Conservation (phyloP, 108 stramenopile genomes). For the Poteriospumella lacustris region DNA sequence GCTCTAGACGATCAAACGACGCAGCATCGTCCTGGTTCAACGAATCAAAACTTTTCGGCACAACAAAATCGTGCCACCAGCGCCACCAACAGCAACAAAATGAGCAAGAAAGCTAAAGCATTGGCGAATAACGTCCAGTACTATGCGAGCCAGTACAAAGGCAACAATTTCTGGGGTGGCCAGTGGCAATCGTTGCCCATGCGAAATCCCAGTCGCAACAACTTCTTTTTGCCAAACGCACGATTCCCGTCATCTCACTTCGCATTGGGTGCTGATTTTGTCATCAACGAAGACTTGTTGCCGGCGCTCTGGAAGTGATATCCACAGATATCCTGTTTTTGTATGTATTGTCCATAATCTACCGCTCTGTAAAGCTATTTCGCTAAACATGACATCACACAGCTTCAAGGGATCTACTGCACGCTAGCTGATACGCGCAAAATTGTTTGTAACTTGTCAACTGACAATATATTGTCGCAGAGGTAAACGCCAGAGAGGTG, state of each 20-base stretch:
- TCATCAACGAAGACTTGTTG: neutral
- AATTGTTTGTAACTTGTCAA: too few species aligned
- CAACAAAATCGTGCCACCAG: neutral
- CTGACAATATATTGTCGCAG: too few species aligned
- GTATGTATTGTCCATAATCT: too few species aligned
- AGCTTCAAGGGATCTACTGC: too few species aligned
- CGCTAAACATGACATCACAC: too few species aligned
- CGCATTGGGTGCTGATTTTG: neutral
- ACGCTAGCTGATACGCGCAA: too few species aligned
- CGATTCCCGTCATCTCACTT: neutral
- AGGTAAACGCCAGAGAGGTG: too few species aligned
- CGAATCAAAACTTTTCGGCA: neutral
- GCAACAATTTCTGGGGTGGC: neutral
- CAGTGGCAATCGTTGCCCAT: neutral
- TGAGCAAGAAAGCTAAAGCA: neutral
- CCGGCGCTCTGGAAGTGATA: too few species aligned
- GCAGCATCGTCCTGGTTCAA: neutral
- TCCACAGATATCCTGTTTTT: too few species aligned
- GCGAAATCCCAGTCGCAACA: neutral
- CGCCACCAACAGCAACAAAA: neutral
- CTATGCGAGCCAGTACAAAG: neutral
- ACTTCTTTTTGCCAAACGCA: neutral
- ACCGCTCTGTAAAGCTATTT: too few species aligned
- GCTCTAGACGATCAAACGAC: neutral
- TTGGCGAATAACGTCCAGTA: neutral